phyloP scores from a whole-genome alignment of 1,284 basidiomycete species.

The Puccinia polysora region DNA sequence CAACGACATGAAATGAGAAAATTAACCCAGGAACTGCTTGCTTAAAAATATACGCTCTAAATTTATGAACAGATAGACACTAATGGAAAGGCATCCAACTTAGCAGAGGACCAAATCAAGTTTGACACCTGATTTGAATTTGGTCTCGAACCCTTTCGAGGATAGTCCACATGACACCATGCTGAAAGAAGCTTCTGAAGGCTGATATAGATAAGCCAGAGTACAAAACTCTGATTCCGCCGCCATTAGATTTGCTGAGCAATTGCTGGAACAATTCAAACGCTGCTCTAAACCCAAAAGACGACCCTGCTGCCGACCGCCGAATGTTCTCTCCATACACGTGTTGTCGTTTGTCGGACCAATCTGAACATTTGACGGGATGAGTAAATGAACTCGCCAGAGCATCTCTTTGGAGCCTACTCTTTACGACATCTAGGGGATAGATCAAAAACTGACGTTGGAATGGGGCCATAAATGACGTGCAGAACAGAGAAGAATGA shows the following conservation, averaged over 20 bases:
- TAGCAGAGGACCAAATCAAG: too few relatives aligned
- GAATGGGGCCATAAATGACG: neutral
- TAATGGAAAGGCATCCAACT: too few relatives aligned
- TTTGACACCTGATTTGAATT: constrained; percentile 9
- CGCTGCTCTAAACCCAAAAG: constrained; percentile 30
- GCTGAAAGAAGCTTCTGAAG: constrained; percentile 43
- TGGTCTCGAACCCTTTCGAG: constrained; percentile 29
- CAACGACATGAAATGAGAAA: too few relatives aligned
- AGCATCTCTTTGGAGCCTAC: constrained; percentile 39
- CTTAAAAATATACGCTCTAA: too few relatives aligned
- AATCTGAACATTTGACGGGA: neutral
- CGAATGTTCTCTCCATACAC: neutral
- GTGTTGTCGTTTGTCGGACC: neutral
- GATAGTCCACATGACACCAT: constrained; percentile 44
- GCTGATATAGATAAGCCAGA: constrained; percentile 42
- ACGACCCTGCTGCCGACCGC: neutral
- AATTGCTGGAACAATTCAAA: constrained; percentile 28
- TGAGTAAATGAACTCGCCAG: constrained; percentile 16
- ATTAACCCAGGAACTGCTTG: too few relatives aligned
- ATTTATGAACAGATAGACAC: too few relatives aligned
- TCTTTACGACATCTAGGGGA: constrained; percentile 42
- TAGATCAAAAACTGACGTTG: constrained; percentile 39
- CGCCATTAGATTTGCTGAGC: constrained; percentile 28
- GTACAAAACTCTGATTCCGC: constrained; percentile 26
- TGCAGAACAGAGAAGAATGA: neutral